Percentiles rank a stretch among this genome's conserved stretches.
Evolutionary conservation across 1,284 basidiomycete genomes (phyloP).

Genomic region (Irpex sp.): DNA sequence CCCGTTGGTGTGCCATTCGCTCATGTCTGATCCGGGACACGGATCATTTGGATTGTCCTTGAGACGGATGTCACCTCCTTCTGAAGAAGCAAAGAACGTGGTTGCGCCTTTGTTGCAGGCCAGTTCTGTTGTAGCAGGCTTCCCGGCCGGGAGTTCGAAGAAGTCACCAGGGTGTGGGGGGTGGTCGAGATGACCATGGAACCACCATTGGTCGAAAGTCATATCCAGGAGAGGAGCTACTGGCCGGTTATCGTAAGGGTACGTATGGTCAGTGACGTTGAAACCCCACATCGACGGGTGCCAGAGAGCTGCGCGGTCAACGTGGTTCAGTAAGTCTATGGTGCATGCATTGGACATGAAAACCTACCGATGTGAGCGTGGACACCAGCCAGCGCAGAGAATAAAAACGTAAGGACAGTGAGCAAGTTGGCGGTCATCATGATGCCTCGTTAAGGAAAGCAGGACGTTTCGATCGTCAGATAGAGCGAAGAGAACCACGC

Average conservation of each 20-base stretch:
- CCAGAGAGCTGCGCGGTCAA: constrained; percentile 27
- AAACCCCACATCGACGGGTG: constrained; percentile 46
- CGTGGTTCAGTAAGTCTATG: neutral
- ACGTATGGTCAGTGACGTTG: constrained; percentile 52
- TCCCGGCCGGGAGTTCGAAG: constrained; percentile 57
- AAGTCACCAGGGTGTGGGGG: constrained; percentile 56
- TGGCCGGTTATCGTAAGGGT: constrained; percentile 40
- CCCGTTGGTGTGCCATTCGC: constrained; percentile 53
- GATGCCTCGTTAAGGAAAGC: neutral
- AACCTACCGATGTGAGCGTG: constrained; percentile 5
- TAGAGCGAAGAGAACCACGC: neutral
- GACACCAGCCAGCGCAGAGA: neutral
- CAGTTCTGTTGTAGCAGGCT: constrained; percentile 49
- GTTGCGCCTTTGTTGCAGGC: constrained; percentile 60
- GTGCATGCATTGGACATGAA: neutral
- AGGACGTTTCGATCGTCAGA: neutral
- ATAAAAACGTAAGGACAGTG: constrained; percentile 1
- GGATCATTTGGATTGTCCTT: constrained; percentile 41
- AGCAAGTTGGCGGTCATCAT: neutral
- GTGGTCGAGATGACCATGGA: constrained; percentile 58
- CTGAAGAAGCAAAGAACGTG: constrained; percentile 46
- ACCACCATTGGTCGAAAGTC: constrained; percentile 70
- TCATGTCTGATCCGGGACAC: constrained; percentile 45
- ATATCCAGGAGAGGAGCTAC: constrained; percentile 36
- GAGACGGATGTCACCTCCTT: constrained; percentile 47